A percentile compares a stretch with the other conserved stretches of the same genome.
phyloP scores from a whole-genome alignment of 2,329 filamentous ascomycete species.

The Colletotrichum orbiculare region DNA sequence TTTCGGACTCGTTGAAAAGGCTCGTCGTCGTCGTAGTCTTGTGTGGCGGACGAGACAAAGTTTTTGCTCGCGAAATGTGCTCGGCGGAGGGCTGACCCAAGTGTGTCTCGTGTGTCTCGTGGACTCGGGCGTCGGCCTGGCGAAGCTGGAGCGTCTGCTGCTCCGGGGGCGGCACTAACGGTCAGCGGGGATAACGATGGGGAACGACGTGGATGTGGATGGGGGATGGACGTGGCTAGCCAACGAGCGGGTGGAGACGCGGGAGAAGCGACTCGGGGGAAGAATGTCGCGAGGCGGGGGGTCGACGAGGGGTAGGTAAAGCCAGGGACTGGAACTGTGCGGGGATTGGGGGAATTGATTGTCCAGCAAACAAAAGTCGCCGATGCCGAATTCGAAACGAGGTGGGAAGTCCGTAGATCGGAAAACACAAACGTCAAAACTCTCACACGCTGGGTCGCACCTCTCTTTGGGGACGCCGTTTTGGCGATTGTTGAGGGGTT shows the following conservation, averaged over 20 bases:
- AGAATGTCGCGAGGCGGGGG: slow-evolving; percentile 35
- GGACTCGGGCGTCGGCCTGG: slow-evolving; percentile 20
- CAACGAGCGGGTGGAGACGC: slow-evolving; percentile 4
- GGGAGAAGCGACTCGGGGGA: slow-evolving; percentile 24
- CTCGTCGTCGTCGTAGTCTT: slow-evolving; percentile 13
- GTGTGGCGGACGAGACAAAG: slow-evolving; percentile 1
- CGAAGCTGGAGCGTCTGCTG: slow-evolving; percentile 27
- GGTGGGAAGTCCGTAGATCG: background rate
- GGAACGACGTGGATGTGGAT: too few species aligned
- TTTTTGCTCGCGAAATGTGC: slow-evolving; percentile 24
- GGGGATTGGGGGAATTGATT: slow-evolving; percentile 26
- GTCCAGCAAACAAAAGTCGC: background rate
- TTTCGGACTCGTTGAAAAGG: background rate
- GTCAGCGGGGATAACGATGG: slow-evolving; percentile 14
- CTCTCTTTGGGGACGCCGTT: slow-evolving; percentile 6
- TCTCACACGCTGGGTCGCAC: background rate
- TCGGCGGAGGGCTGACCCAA: slow-evolving; percentile 24
- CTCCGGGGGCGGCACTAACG: slow-evolving; percentile 2
- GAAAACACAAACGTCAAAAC: background rate
- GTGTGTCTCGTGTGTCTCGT: slow-evolving; percentile 25
- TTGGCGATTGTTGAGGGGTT: too few species aligned
- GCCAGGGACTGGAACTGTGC: slow-evolving; percentile 4
- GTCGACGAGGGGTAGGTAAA: slow-evolving; percentile 22
- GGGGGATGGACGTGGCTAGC: too few species aligned
- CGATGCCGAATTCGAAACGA: background rate